Conservation (phyloP, 1,284 basidiomycete genomes). For the Cutaneotrichosporon sp. region DNA sequence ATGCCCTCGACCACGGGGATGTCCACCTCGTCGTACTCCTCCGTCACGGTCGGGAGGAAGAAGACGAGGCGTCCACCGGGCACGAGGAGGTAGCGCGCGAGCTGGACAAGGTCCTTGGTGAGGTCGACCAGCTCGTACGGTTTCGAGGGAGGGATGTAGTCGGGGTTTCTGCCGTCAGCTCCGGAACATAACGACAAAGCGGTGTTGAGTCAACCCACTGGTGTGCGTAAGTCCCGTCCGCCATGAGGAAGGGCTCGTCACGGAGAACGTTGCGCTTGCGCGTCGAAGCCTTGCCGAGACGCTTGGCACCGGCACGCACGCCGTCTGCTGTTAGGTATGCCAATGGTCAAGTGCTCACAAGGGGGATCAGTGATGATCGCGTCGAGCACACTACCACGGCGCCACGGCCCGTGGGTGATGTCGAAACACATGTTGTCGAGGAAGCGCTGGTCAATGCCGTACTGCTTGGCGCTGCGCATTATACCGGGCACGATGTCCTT, state of each 20-base stretch:
- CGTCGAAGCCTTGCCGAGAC: conserved; percentile 68
- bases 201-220: conserved; percentile 48
- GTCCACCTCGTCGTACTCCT: conserved; percentile 85
- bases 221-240: conserved; percentile 51
- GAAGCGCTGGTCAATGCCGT: conserved; percentile 73
- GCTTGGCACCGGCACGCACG: conserved; percentile 93
- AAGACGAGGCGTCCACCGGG: conserved; percentile 89
- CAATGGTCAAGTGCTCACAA: conserved; percentile 59
- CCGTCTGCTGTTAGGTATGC: conserved; percentile 64
- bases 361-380: conserved; percentile 94
- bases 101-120: conserved; percentile 74
- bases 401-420: conserved; percentile 83
- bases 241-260: conserved; percentile 46
- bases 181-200: too few relatives aligned
- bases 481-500: conserved; percentile 63
- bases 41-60: conserved; percentile 89
- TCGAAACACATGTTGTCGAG: conserved; percentile 89
- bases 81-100: conserved; percentile 80
- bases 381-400: conserved; percentile 85
- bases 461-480: conserved; percentile 77
- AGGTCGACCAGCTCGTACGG: conserved; percentile 92
- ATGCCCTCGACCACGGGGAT: conserved; percentile 76
- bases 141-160: conserved; percentile 81
- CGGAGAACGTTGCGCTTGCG: conserved; percentile 43
- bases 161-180: conserved; percentile 57